Conservation (phyloP, 2,329 filamentous ascomycete genomes). For the Akanthomyces lecanii region DNA sequence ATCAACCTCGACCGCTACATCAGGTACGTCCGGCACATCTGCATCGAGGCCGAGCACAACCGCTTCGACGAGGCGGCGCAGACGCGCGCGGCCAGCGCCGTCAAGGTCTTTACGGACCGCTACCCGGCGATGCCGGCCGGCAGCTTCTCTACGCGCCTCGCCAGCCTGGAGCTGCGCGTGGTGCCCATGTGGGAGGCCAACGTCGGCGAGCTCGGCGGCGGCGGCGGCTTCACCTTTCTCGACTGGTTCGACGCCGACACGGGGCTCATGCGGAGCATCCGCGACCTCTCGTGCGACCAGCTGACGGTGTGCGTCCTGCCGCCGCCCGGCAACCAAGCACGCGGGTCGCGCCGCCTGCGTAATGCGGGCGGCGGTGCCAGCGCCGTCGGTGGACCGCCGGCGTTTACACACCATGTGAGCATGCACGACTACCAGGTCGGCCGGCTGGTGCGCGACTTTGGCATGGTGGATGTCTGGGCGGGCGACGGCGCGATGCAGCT, state of each 20-base stretch:
- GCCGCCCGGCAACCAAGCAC: neutral
- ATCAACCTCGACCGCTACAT: constrained; percentile 35
- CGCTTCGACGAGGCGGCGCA: constrained; percentile 28
- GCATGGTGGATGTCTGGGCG: constrained; percentile 20
- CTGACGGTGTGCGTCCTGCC: constrained; percentile 34
- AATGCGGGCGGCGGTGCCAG: too few relatives aligned
- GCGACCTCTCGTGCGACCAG: constrained; percentile 31
- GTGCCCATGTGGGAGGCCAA: constrained; percentile 25
- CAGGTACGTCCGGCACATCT: constrained; percentile 37
- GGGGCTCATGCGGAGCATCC: constrained; percentile 29
- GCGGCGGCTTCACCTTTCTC: constrained; percentile 30
- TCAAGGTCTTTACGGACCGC: constrained; percentile 32
- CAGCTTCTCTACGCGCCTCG: constrained; percentile 24
- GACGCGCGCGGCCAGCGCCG: constrained; percentile 32
- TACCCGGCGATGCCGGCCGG: constrained; percentile 13
- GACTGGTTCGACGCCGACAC: constrained; percentile 32
- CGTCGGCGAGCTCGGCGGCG: neutral
- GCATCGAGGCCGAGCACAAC: constrained; percentile 41
- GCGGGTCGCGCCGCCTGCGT: neutral
- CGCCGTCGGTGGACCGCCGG: constrained; percentile 12
- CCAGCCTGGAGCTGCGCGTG: constrained; percentile 41
- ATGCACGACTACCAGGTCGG: constrained; percentile 16
- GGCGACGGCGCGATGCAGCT: constrained; percentile 20
- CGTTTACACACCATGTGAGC: constrained; percentile 17
- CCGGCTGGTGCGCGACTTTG: neutral